Evolutionary conservation across 2,329 filamentous ascomycete genomes (phyloP), one percentile per base, ranked within the genome.

Genomic region (Parasarocladium wereldwijsianum): DNA sequence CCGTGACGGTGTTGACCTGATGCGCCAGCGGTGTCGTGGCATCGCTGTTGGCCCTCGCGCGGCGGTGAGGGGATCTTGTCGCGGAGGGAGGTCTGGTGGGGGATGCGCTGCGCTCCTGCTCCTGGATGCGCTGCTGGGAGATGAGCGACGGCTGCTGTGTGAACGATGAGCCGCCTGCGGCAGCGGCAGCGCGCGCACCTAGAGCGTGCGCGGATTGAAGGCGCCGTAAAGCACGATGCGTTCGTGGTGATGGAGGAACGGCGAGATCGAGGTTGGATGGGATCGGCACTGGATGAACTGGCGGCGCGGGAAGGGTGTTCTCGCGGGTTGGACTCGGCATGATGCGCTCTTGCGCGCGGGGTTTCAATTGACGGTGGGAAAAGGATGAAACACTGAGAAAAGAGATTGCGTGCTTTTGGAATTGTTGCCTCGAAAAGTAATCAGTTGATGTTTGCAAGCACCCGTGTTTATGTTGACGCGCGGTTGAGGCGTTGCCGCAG

Each of bases 161-260:
- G 55, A 14, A 14, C 10, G 15, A 23, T 13, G 14, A 26, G 9
- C 26, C 8, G 11, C n/a, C 28, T 11, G 27, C 18, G 8, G 32
- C 24, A 15, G 17, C 20, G 32, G 57, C 46, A 32, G 59, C 56
- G 42, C 68, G 65, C 37, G 71, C 47, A 47, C 71, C 70, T 32
- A 83, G 54, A 52, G 67, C 62, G 57, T 84, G 78, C 29, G 81
- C 78, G 18, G 80, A 85, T 52, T 84, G 77, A 17, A 83, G 70
- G 47, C 77, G 76, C 41, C 80, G 70, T 36, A 85, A 62, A 26
- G 70, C 66, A 43, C 78, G 70, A 47, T 75, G 70, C 16, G 71
- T 72, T 37, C 72, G 66, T 24, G 75, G 73, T 17, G 73, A 75
- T 15, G 70, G 62, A 36, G 72, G 64, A 27, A 64, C 50, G 43